Evolutionary conservation across 169 alveolate genomes (phyloP).

Genomic region (Miamiensis avidus): DNA sequence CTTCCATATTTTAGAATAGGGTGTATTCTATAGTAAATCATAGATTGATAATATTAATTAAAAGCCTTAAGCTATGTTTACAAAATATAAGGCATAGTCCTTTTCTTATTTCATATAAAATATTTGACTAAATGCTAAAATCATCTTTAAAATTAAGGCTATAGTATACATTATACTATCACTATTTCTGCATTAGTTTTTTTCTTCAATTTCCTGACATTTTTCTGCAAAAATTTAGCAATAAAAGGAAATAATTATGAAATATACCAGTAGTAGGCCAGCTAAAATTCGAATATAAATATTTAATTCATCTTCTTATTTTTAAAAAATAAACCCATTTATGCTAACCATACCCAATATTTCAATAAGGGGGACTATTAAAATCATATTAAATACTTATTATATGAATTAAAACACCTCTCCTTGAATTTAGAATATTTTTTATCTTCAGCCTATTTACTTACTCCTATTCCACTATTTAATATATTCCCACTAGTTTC

Average conservation of each 20-base stretch:
- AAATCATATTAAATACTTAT: background rate
- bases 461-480: background rate
- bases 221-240: too few species aligned
- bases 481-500: background rate
- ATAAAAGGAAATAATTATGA: too few species aligned
- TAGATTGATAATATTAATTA: background rate
- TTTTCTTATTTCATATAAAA: background rate
- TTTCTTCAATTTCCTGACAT: background rate
- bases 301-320: background rate
- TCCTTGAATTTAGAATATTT: background rate
- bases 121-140: background rate
- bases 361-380: background rate
- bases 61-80: too few species aligned
- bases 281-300: background rate
- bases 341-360: background rate
- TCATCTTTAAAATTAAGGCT: background rate
- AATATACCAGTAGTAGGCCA: background rate
- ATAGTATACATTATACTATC: background rate
- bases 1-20: background rate
- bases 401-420: too few species aligned
- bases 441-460: background rate
- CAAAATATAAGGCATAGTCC: background rate
- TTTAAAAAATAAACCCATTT: background rate
- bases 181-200: background rate
- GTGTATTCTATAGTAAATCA: background rate